A percentile compares a stretch with the other conserved stretches of the same genome.
phyloP scores from a whole-genome alignment of 192 early-diverging fungal species.

The Coemansia interrupta region DNA sequence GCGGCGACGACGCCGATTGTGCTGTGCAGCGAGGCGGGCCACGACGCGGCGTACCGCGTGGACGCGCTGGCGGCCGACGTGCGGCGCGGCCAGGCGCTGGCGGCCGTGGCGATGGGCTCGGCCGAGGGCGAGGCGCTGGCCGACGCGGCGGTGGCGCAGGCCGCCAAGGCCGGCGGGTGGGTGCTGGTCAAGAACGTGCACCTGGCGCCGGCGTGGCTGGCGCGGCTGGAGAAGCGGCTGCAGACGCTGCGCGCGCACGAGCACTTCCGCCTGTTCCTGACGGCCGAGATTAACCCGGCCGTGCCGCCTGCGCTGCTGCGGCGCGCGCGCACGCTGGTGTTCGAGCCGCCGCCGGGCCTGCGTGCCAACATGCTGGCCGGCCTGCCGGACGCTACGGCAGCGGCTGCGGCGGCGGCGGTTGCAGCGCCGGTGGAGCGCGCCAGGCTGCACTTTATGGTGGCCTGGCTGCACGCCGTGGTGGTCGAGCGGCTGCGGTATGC shows the following conservation, averaged over 20 bases:
- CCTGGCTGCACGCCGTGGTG: constrained; percentile 94
- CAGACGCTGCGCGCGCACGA: constrained; percentile 78
- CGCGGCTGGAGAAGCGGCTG: constrained; percentile 91
- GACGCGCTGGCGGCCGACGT: constrained; percentile 79
- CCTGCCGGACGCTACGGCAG: constrained; percentile 37
- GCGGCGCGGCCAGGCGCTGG: constrained; percentile 58
- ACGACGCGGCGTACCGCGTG: constrained; percentile 93
- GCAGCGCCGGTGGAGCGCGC: constrained; percentile 79
- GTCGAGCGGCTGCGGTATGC: constrained; percentile 95
- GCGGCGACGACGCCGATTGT: constrained; percentile 76
- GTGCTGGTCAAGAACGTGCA: constrained; percentile 99
- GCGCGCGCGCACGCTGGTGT: constrained; percentile 86
- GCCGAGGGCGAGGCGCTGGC: constrained; percentile 88
- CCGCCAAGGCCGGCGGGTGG: constrained; percentile 84
- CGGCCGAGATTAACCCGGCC: constrained; percentile 95
- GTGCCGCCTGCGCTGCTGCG: constrained; percentile 91
- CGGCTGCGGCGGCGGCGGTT: constrained; percentile 38
- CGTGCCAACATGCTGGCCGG: constrained; percentile 88
- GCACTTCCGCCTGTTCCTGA: constrained; percentile 93
- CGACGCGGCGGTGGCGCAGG: constrained; percentile 81
- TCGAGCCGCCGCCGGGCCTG: constrained; percentile 94
- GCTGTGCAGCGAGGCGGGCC: constrained; percentile 87
- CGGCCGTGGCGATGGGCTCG: constrained; percentile 96
- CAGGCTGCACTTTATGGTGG: constrained; percentile 89
- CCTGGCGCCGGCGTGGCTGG: constrained; percentile 87